Conservation (phyloP, 2,329 filamentous ascomycete genomes). For the Calonectria crousiana region DNA sequence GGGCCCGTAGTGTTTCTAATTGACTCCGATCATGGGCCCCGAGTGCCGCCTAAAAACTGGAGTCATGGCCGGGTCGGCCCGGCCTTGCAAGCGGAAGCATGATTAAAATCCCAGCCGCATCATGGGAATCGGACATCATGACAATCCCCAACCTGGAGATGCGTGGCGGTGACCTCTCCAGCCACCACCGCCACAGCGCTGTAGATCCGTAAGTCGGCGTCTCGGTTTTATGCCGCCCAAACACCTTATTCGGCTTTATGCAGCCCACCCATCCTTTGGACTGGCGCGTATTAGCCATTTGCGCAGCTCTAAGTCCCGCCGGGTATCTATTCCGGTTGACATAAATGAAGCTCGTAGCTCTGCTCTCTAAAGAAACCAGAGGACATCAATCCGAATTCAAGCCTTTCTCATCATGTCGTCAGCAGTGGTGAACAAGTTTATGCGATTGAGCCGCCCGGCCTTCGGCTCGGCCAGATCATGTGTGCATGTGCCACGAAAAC, state of each 20-base stretch:
- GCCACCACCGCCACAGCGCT: constrained; percentile 9
- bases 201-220: too few relatives aligned
- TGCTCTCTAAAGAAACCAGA: neutral
- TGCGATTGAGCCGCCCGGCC: constrained; percentile 28
- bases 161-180: neutral
- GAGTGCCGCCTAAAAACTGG: neutral
- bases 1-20: neutral
- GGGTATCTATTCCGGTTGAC: neutral
- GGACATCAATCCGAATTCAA: neutral
- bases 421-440: constrained; percentile 18
- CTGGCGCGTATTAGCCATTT: constrained; percentile 11
- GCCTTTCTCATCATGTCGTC: constrained; percentile 27
- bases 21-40: neutral
- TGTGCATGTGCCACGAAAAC: neutral
- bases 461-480: neutral
- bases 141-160: neutral
- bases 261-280: neutral
- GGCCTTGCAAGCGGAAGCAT: neutral
- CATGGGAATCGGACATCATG: constrained; percentile 4
- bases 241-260: constrained; percentile 11
- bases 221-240: neutral
- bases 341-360: constrained; percentile 26
- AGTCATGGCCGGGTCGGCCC: neutral
- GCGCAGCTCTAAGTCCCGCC: constrained; percentile 7
- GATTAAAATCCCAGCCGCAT: neutral